Percentiles rank a stretch among this genome's conserved stretches.
Conservation (phyloP, 495 filamentous ascomycete genomes). For the Staphylotrichum longicolle region DNA sequence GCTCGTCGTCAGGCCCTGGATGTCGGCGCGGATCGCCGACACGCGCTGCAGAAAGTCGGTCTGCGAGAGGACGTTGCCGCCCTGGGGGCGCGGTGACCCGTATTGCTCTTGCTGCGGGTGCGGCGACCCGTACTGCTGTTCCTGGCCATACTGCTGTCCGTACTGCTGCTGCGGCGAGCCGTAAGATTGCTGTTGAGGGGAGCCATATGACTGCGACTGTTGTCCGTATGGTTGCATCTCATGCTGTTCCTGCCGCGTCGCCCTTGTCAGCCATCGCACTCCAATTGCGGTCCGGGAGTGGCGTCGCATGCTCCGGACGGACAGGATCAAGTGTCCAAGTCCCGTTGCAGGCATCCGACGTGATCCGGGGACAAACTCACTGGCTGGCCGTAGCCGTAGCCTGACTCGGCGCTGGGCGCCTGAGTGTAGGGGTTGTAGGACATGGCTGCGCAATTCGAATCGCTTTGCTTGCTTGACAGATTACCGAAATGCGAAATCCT, state of each 20-base stretch:
- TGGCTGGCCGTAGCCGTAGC: slow-evolving; percentile 43
- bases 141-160: slow-evolving; percentile 3
- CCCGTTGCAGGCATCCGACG: background rate
- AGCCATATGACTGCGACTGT: background rate
- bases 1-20: slow-evolving; percentile 52
- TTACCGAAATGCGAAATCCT: background rate
- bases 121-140: slow-evolving; percentile 15
- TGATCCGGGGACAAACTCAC: slow-evolving; percentile 24
- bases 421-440: slow-evolving; percentile 49
- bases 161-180: slow-evolving; percentile 19
- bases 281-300: background rate
- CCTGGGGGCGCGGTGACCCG: slow-evolving; percentile 17
- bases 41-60: slow-evolving; percentile 61
- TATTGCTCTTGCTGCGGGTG: slow-evolving; percentile 13
- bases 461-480: slow-evolving; percentile 15
- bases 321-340: background rate
- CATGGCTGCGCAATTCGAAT: slow-evolving; percentile 37
- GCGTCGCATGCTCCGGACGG: background rate
- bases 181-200: slow-evolving; percentile 4
- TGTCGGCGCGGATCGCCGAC: slow-evolving; percentile 55
- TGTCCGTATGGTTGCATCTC: slow-evolving; percentile 39
- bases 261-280: background rate
- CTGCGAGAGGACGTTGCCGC: slow-evolving; percentile 44
- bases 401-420: slow-evolving; percentile 44
- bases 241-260: slow-evolving; percentile 36